Percentiles rank a stretch among this genome's conserved stretches.
Evolutionary conservation across 2,329 filamentous ascomycete species (phyloP).

Genomic region (Teratosphaeria zuluensis): DNA sequence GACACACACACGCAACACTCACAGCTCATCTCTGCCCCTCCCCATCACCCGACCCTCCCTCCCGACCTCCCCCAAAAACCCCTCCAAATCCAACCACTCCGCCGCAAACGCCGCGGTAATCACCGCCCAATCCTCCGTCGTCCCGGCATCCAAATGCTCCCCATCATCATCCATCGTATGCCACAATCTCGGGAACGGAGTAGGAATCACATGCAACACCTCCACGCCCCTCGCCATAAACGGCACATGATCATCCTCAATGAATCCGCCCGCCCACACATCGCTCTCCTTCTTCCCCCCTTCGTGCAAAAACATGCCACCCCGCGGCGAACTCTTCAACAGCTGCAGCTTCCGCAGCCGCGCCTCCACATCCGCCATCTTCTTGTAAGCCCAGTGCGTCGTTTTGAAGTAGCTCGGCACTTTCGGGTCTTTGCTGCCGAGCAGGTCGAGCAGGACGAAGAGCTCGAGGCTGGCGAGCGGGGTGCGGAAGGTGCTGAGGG

Average conservation of each 20-base stretch:
- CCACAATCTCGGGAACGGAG: conserved; percentile 76
- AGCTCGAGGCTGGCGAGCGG: conserved; percentile 71
- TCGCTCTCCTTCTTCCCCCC: conserved; percentile 40
- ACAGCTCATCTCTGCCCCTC: background rate
- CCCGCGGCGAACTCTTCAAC: conserved; percentile 30
- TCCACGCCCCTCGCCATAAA: conserved; percentile 83
- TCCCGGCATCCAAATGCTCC: conserved; percentile 69
- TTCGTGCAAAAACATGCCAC: conserved; percentile 55
- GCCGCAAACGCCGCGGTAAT: conserved; percentile 75
- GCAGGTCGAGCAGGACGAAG: conserved; percentile 83
- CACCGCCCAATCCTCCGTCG: conserved; percentile 77
- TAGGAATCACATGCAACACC: conserved; percentile 79
- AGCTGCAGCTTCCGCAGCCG: conserved; percentile 53
- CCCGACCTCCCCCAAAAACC: conserved; percentile 31
- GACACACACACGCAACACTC: background rate
- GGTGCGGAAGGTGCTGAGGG: conserved; percentile 64
- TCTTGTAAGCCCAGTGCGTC: conserved; percentile 87
- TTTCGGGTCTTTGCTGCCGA: conserved; percentile 58
- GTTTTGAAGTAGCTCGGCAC: conserved; percentile 81
- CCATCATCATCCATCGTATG: conserved; percentile 77
- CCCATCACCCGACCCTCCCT: background rate
- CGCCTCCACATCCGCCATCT: conserved; percentile 63
- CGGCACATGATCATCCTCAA: conserved; percentile 80
- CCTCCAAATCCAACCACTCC: conserved; percentile 84
- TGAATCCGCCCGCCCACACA: conserved; percentile 41